Base-by-base conservation (phyloP, 306 rosid species). In the Cercis canadensis region DNA sequence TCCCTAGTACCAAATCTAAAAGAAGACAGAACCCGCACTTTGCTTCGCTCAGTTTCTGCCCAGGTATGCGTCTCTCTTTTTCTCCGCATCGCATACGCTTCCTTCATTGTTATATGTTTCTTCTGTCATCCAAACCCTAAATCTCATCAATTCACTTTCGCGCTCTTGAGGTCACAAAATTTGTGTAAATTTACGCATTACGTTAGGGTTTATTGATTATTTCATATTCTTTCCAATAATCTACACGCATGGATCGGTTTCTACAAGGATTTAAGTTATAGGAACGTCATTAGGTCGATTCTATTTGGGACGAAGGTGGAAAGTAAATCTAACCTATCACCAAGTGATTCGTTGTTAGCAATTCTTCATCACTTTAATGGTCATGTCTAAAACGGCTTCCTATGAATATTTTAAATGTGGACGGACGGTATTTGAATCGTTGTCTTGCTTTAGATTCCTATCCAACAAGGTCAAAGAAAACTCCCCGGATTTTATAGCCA, bases 321-420 rank as follows among this genome's bases (percentile, higher is more conserved):
- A 6, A 37, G 43, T 5, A 37, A 37, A 37, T 37, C 43, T 37
- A 24, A 9, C 60, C 2, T 55, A 24, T 24, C 10, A 29, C 17
- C 16, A 24, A 55, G 21, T n/a, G 31, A 37, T 55, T n/a, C n/a
- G n/a, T n/a, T n/a, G n/a, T n/a, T n/a, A n/a, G n/a, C n/a, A n/a
- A n/a, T n/a, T 21, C 15, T 36, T 50, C 50, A 57, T 66, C 17
- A 59, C 53, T 75, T 39, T 36, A 5, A 16, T 73, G 40, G 19
- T 31, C 37, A 36, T 53, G 49, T 37, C 13, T 53, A 13, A 19
- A 58, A 16, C 21, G 44, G 63, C 10, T 29, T 74, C 12, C 5
- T 34, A 3, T 46, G 51, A 45, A 56, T 65, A n/a, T 15, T 11
- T 36, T 49, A 0, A 0, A 17, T 11, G 37, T 10, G 34, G 33